Conservation (phyloP, 352 stramenopile genomes). For the Phytophthora melonis region DNA sequence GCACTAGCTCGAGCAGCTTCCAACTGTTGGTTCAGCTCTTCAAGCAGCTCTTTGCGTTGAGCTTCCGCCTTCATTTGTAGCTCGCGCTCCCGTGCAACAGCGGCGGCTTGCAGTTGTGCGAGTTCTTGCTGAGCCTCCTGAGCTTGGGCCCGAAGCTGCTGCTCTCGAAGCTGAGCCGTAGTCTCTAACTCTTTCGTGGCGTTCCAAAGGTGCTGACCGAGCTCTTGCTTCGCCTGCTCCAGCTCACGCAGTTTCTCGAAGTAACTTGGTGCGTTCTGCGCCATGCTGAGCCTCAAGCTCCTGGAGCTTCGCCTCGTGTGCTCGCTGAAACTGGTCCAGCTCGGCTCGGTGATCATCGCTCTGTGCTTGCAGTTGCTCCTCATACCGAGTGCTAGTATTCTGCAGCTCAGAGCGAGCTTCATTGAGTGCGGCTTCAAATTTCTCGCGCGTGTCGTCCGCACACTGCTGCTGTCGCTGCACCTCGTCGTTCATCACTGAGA, state of each 20-base stretch:
- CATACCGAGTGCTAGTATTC: constrained; percentile 19
- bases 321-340: constrained; percentile 18
- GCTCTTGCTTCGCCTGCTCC: constrained; percentile 58
- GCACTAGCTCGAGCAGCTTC: constrained; percentile 39
- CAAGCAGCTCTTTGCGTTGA: constrained; percentile 48
- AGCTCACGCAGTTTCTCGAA: constrained; percentile 29
- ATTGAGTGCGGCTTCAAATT: constrained; percentile 46
- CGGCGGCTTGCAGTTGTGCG: constrained; percentile 20
- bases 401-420: constrained; percentile 45
- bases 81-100: constrained; percentile 47
- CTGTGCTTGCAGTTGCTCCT: constrained; percentile 40
- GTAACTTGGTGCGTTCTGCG: constrained; percentile 13
- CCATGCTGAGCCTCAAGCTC: constrained; percentile 12
- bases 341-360: constrained; percentile 20
- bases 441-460: constrained; percentile 43
- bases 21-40: constrained; percentile 52
- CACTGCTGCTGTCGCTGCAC: constrained; percentile 53
- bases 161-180: constrained; percentile 33
- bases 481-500: constrained; percentile 72
- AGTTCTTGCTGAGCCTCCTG: constrained; percentile 47
- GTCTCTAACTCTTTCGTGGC: constrained; percentile 60
- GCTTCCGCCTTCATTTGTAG: constrained; percentile 54
- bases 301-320: constrained; percentile 19
- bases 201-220: constrained; percentile 71
- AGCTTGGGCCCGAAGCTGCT: constrained; percentile 32